Conservation (phyloP, 768 basidiomycete species). For the Collybia sp. region DNA sequence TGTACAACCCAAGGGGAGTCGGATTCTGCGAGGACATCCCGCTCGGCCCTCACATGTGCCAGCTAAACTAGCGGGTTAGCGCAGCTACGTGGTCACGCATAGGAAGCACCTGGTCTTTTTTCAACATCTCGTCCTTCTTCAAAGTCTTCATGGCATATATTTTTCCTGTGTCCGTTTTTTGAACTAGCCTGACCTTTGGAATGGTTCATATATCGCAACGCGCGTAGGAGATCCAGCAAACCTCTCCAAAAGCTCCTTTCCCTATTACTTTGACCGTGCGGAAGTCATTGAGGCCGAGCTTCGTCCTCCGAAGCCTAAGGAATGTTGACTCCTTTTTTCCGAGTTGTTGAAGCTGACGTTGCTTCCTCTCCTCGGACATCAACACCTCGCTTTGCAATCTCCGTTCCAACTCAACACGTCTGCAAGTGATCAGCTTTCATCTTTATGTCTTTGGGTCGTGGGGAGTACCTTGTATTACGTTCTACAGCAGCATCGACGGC, state of each 20-base stretch:
- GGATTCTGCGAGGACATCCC: conserved; percentile 94
- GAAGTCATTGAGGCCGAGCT: conserved; percentile 89
- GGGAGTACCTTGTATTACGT: conserved; percentile 75
- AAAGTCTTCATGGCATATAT: conserved; percentile 99
- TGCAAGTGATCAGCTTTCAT: conserved; percentile 20
- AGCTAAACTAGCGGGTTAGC: conserved; percentile 46
- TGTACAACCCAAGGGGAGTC: conserved; percentile 97
- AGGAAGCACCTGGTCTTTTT: conserved; percentile 84
- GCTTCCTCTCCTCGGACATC: conserved; percentile 82
- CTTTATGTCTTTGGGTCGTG: not conserved
- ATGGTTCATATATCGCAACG: conserved; percentile 5
- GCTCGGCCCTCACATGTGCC: conserved; percentile 96
- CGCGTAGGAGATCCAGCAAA: conserved; percentile 25
- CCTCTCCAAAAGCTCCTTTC: conserved; percentile 98
- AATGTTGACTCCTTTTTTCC: conserved; percentile 89
- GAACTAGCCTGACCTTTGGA: conserved; percentile 81
- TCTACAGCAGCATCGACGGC: conserved; percentile 95
- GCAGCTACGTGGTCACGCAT: not conserved
- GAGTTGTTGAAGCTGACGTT: conserved; percentile 74
- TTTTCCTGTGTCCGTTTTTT: conserved; percentile 95
- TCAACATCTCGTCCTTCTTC: conserved; percentile 97
- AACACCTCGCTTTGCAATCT: conserved; percentile 64
- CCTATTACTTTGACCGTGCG: conserved; percentile 98
- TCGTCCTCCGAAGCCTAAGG: conserved; percentile 83
- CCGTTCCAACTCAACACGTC: conserved; percentile 85